Base-by-base conservation (phyloP, 345 rosid genomes). In the Brassica juncea region DNA sequence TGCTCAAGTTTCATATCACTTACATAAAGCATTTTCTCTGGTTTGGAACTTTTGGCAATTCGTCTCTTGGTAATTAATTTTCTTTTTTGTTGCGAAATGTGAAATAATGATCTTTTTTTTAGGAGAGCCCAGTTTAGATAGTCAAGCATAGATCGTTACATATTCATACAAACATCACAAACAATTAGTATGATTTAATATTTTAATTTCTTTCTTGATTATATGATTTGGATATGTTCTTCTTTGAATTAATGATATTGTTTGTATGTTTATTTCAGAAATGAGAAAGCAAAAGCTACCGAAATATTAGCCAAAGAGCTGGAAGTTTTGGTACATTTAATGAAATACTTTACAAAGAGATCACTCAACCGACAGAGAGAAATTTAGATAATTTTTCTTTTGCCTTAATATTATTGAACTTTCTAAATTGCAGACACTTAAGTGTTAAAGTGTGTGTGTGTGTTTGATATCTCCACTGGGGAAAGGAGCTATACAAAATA, bases 121-220 rank as follows among this genome's bases (percentile, higher is more conserved):
- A 39, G 35, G 21, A 61, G 52, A 34, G 70, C 80, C 80, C 61
- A 69, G 30, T 14, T 69, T 2, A 15, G 15, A 70, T 31, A 12
- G 16, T 52, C 15, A 54, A 47, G 4, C 3, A n/a, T 49, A 61
- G 47, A 32, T 6, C 54, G 21, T 76, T 54, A 63, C 44, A 66
- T 52, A 52, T n/a, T 5, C 59, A 68, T 30, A 14, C 11, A 77
- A 32, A 77, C 57, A 77, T 35, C 54, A 69, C 1, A 15, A 67
- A 42, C 68, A n/a, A 44, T 44, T 4, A 44, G 15, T 3, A 12
- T 44, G 52, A 49, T 47, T 49, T 49, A 14, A 14, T 49, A 6
- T 4, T 49, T 49, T 49, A 5, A 14, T 49, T 14, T 49, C n/a
- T 44, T 49, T 49, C 55, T 5, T 14, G 55, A 49, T 14, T 49